Conservation (phyloP, 2,329 filamentous ascomycete genomes). For the Fusarium luffae region DNA sequence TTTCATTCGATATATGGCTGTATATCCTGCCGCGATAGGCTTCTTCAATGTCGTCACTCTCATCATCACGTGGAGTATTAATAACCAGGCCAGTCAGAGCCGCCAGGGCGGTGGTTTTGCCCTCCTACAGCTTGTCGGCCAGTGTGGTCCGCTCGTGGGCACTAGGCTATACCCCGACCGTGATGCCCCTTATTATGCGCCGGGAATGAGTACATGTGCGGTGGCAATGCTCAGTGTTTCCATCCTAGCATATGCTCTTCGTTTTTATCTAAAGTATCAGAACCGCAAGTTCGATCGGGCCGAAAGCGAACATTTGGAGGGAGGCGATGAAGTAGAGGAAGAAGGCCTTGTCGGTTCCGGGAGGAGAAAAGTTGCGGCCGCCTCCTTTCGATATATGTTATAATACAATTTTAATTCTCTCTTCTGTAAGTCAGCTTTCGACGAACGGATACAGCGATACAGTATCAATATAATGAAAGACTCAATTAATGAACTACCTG, state of each 20-base stretch:
- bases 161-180: constrained; percentile 71
- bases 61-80: constrained; percentile 88
- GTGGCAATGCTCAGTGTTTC: constrained; percentile 72
- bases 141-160: constrained; percentile 79
- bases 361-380: constrained; percentile 34
- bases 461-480: background rate
- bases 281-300: constrained; percentile 60
- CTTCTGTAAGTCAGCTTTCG: background rate
- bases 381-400: constrained; percentile 61
- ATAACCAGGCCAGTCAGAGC: constrained; percentile 79
- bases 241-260: constrained; percentile 63
- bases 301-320: constrained; percentile 43
- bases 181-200: constrained; percentile 70
- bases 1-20: constrained; percentile 73
- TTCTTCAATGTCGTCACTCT: constrained; percentile 88
- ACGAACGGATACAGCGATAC: background rate
- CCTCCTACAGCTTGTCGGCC: constrained; percentile 82
- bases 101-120: constrained; percentile 81
- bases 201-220: constrained; percentile 72
- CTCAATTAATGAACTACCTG: constrained; percentile 20
- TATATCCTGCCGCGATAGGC: constrained; percentile 82
- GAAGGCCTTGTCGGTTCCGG: constrained; percentile 54
- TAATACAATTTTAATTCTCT: constrained; percentile 39
- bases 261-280: constrained; percentile 62
- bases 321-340: constrained; percentile 50